Evolutionary conservation across 1,139 yeast genomes (phyloP), one percentile per base, ranked within the genome.

Genomic region (Nakaseomyces uthaithaninus): DNA sequence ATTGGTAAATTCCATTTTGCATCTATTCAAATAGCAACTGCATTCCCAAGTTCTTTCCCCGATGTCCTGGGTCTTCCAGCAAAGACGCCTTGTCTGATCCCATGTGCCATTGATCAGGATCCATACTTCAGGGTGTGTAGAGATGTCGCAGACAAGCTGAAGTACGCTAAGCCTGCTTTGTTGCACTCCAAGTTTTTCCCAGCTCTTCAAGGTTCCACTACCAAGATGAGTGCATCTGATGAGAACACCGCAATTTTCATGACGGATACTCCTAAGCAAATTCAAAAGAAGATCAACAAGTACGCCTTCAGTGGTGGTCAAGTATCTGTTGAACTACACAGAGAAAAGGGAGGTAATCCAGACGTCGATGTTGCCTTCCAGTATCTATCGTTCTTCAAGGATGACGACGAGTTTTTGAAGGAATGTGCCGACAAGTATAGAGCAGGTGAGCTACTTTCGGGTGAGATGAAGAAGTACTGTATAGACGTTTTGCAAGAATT

Each of bases 61-160:
- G 95, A 82, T 51, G 82, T 93, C 23, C 75, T 93, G 54, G 95
- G 86, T 9, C 66, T 81, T 54, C 87, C 87, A 39, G 70, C 80
- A 37, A 81, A 82, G 64, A 89, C 96, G 1, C 98, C 96, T 45
- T 85, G 95, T 65, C 71, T 93, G 63, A 93, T 93, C 63, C 99
- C 99, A 28, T 93, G 98, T 72, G 99, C 99, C 36, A 93, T 93
- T 62, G 99, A 93, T 63, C 96, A 89, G 68, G 99, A 93, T 64
- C 98, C 99, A 27, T 93, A 93, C 65, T 93, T 93, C 69, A 75
- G 99, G 63, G 94, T 93, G 23, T 85, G 95, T 65, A 75, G 99
- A 65, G 99, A 93, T 61, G 98, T 93, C 48, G 96, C 98, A 19
- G 87, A 80, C 58, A 91, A 89, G 63, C 74, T 93, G 59, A 84